phyloP scores from a whole-genome alignment of 352 stramenopile genomes.

The Phytopythium aichiense region DNA sequence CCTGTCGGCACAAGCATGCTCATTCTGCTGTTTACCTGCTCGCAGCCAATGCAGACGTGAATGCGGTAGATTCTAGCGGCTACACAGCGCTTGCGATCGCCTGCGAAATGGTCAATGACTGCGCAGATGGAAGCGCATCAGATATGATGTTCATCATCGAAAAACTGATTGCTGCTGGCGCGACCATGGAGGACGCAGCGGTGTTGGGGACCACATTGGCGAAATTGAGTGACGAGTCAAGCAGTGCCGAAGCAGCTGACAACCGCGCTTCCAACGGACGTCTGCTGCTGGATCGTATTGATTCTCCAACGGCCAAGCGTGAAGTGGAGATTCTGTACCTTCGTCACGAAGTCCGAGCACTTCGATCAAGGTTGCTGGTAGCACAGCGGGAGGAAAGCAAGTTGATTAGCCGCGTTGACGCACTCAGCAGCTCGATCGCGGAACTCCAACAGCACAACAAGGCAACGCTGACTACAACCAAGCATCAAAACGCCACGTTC shows the following conservation, averaged over 20 bases:
- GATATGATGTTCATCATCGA: slow-evolving; percentile 41
- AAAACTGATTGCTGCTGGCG: slow-evolving; percentile 36
- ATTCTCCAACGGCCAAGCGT: slow-evolving; percentile 37
- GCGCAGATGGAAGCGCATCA: slow-evolving; percentile 9
- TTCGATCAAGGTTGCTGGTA: background rate
- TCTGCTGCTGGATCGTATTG: slow-evolving; percentile 45
- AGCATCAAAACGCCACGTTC: slow-evolving; percentile 1
- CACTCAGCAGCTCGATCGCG: background rate
- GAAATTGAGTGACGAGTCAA: background rate
- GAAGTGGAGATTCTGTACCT: slow-evolving; percentile 62
- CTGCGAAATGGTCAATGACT: slow-evolving; percentile 46
- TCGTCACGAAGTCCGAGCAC: slow-evolving; percentile 22
- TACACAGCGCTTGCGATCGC: slow-evolving; percentile 37
- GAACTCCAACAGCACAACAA: slow-evolving; percentile 8
- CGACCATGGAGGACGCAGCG: slow-evolving; percentile 19
- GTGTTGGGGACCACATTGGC: background rate
- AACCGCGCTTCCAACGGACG: background rate
- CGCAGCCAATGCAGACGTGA: slow-evolving; percentile 45
- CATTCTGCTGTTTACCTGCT: slow-evolving; percentile 63
- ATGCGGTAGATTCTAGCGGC: slow-evolving; percentile 24
- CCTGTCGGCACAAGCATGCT: slow-evolving; percentile 26
- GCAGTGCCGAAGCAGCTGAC: background rate
- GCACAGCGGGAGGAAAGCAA: background rate
- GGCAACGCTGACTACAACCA: slow-evolving; percentile 8
- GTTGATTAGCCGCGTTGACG: background rate